Evolutionary conservation across 352 stramenopile species (phyloP).

Genomic region (Plasmopara muralis): DNA sequence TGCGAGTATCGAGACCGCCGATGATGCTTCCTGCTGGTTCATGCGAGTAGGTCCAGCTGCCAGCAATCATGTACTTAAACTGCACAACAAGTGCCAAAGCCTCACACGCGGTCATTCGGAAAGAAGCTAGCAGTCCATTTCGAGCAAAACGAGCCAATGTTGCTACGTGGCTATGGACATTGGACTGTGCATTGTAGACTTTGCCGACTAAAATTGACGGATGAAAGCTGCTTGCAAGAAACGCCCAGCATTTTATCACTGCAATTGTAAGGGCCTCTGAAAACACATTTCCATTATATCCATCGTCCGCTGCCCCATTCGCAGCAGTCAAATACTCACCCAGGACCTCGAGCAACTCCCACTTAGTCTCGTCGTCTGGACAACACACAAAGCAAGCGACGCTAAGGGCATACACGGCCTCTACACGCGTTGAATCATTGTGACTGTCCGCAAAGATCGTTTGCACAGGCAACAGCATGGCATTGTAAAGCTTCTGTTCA

Average conservation of each 20-base stretch:
- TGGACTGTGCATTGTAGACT: slow-evolving; percentile 40
- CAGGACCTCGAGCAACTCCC: slow-evolving; percentile 48
- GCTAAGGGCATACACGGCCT: slow-evolving; percentile 52
- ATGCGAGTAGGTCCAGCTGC: slow-evolving; percentile 43
- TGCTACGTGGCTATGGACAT: slow-evolving; percentile 44
- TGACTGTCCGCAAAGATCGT: slow-evolving; percentile 37
- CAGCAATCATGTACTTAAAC: slow-evolving; percentile 42
- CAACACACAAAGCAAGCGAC: slow-evolving; percentile 54
- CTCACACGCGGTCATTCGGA: slow-evolving; percentile 45
- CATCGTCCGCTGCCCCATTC: slow-evolving; percentile 43
- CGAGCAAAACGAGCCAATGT: slow-evolving; percentile 47
- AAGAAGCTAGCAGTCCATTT: slow-evolving; percentile 32
- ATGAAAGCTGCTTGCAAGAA: slow-evolving; percentile 44
- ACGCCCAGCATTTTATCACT: slow-evolving; percentile 62
- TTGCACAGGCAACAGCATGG: slow-evolving; percentile 35
- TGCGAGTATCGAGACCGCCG: slow-evolving; percentile 42
- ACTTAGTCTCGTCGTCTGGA: slow-evolving; percentile 51
- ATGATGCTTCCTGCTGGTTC: slow-evolving; percentile 37
- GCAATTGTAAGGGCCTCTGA: slow-evolving; percentile 40
- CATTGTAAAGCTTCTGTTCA: slow-evolving; percentile 45
- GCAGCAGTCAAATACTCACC: slow-evolving; percentile 35
- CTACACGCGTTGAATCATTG: slow-evolving; percentile 37
- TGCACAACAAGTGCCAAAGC: slow-evolving; percentile 56
- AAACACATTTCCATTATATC: slow-evolving; percentile 37
- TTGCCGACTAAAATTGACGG: slow-evolving; percentile 38